A percentile compares a stretch with the other conserved stretches of the same genome.
Evolutionary conservation across 371 early-diverging fungal species (phyloP).

Genomic region (Rhizopus stolonifer): DNA sequence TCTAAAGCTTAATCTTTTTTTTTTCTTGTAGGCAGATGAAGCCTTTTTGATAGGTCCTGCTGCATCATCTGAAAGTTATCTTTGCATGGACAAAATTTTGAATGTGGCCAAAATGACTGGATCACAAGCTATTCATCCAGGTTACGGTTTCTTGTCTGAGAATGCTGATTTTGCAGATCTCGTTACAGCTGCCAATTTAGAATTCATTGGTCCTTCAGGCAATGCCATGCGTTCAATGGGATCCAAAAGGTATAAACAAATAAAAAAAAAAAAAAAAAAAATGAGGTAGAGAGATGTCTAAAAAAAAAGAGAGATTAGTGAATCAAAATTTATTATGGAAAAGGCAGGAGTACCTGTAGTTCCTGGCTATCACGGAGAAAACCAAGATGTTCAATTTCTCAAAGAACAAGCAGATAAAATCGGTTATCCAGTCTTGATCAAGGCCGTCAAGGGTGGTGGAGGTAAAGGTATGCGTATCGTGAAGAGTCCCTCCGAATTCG

Average conservation of each 20-base stretch:
- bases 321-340: conserved; percentile 90
- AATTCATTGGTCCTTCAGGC: conserved; percentile 94
- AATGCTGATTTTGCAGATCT: conserved; percentile 87
- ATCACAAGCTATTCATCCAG: conserved; percentile 94
- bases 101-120: conserved; percentile 79
- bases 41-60: conserved; percentile 91
- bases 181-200: conserved; percentile 62
- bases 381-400: conserved; percentile 76
- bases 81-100: conserved; percentile 83
- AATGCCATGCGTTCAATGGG: conserved; percentile 94
- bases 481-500: conserved; percentile 72
- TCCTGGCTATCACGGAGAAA: conserved; percentile 94
- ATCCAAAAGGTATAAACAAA: conserved; percentile 89
- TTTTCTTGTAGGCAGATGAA: conserved; percentile 78
- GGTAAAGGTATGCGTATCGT: conserved; percentile 97
- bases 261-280: conserved; percentile 13
- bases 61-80: conserved; percentile 83
- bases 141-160: conserved; percentile 96
- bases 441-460: conserved; percentile 96
- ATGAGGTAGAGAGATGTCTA: not conserved
- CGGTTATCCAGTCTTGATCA: conserved; percentile 94
- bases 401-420: conserved; percentile 79
- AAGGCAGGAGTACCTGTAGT: conserved; percentile 89
- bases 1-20: too few species aligned
- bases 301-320: too few species aligned